Conservation (phyloP, 805 yeast species). For the Blastobotrys peoriensis region DNA sequence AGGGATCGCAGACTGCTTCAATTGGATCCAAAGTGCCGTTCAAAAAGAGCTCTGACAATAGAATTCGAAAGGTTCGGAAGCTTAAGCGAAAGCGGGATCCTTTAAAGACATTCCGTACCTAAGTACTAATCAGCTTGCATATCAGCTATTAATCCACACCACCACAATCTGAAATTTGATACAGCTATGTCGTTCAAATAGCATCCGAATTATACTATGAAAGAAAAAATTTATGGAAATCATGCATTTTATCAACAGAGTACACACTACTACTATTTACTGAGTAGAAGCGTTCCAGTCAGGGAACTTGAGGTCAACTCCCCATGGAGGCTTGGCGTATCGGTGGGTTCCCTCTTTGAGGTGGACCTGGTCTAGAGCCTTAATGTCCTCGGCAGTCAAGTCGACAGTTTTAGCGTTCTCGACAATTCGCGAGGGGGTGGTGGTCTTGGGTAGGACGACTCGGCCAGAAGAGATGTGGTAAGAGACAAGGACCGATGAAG, state of each 20-base stretch:
- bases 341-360: conserved; percentile 23
- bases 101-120: conserved; percentile 50
- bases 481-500: conserved; percentile 28
- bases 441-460: conserved; percentile 62
- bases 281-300: conserved; percentile 20
- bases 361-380: conserved; percentile 24
- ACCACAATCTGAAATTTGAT: too few relatives aligned
- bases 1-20: conserved; percentile 26
- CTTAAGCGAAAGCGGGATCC: conserved; percentile 41
- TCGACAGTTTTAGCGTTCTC: conserved; percentile 36
- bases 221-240: background rate
- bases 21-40: conserved; percentile 21
- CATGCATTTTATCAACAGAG: too few relatives aligned
- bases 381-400: conserved; percentile 39
- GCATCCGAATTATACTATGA: background rate
- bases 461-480: conserved; percentile 45
- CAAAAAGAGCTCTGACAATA: conserved; percentile 20
- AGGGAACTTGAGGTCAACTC: conserved; percentile 26
- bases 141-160: too few relatives aligned
- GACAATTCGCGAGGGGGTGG: conserved; percentile 55
- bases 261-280: background rate
- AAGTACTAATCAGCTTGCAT: too few relatives aligned
- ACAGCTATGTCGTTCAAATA: too few relatives aligned
- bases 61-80: conserved; percentile 22
- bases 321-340: conserved; percentile 26